Evolutionary conservation across 331 rosid genomes (phyloP).

Genomic region (Cydonia oblonga): DNA sequence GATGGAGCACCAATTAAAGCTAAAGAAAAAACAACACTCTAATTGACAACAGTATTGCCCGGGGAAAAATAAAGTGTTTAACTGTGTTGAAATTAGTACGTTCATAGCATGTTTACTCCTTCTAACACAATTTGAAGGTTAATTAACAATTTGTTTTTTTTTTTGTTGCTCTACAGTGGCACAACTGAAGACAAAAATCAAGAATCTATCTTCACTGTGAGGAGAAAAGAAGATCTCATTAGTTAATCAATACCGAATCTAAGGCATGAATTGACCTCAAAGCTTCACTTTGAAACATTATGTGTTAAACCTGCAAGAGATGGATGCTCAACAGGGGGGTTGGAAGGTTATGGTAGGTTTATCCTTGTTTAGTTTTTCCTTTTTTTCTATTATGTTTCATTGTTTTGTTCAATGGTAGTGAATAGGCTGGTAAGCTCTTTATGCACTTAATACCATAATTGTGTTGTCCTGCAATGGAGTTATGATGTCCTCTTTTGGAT

Average conservation of each 20-base stretch:
- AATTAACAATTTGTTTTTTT: no score
- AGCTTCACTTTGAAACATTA: slow-evolving; percentile 63
- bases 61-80: no score
- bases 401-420: neutral
- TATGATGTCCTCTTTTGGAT: neutral
- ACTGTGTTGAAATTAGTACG: no score
- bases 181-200: no score
- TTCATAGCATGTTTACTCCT: no score
- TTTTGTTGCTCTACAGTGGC: no score
- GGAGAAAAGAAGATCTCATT: slow-evolving; percentile 43
- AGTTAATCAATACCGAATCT: slow-evolving; percentile 31
- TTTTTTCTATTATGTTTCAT: neutral
- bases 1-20: no score
- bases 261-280: slow-evolving; percentile 66
- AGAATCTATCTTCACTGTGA: no score
- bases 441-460: neutral
- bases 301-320: slow-evolving; percentile 93
- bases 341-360: slow-evolving; percentile 76
- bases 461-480: neutral
- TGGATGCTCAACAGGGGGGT: slow-evolving; percentile 99
- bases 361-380: neutral
- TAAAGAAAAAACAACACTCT: no score
- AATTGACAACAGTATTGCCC: no score
- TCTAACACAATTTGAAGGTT: no score
- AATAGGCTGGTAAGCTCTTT: neutral